These are phyloP conservation scores for Talaromyces borbonicus DNA, from an alignment of 495 filamentous ascomycete species.

Conservation along the genomic window DNA sequence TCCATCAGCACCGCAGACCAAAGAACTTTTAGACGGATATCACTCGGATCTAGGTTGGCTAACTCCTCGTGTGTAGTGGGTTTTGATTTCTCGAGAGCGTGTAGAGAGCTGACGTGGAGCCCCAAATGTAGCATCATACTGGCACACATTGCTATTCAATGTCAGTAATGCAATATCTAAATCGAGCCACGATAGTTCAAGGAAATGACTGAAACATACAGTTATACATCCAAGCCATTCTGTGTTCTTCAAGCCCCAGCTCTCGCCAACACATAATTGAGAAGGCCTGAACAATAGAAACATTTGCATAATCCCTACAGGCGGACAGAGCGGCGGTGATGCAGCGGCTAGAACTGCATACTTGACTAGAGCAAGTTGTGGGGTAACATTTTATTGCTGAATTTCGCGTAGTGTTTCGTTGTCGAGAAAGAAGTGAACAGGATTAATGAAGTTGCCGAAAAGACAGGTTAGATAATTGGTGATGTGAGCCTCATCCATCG, in stretches of 20 bases:
- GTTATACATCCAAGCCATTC: slow-evolving; percentile 1
- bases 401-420: neutral
- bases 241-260: neutral
- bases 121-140: slow-evolving; percentile 1
- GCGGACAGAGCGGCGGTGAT: neutral
- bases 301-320: neutral
- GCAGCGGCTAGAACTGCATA: neutral
- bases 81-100: neutral
- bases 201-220: neutral
- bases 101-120: neutral
- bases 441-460: neutral
- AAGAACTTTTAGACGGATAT: neutral
- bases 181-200: neutral
- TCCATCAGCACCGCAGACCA: neutral
- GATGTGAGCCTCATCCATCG: neutral
- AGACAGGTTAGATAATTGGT: neutral
- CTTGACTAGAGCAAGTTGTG: neutral
- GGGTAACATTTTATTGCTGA: neutral
- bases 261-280: neutral
- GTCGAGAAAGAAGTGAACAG: neutral
- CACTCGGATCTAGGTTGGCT: neutral
- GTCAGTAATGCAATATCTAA: neutral
- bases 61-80: neutral
- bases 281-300: neutral
- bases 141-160: neutral